Evolutionary conservation across 2,329 filamentous ascomycete genomes (phyloP), one percentile per base, ranked within the genome.

Genomic region (Penicillium corylophilum): DNA sequence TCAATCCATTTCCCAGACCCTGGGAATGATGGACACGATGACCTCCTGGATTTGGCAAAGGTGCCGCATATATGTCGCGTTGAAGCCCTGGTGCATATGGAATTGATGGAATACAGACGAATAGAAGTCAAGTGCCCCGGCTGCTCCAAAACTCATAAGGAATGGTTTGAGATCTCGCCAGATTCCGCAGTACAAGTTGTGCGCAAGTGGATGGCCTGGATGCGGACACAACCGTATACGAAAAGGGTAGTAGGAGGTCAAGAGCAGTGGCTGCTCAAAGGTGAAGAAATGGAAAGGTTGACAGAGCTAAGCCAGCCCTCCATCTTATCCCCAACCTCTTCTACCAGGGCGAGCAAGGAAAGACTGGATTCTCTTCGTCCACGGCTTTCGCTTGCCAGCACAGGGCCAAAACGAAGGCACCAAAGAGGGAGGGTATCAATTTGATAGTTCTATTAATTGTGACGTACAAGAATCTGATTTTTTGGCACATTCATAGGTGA

Each of bases 131-230:
- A 31, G 23, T 48, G 46, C 23, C 23, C 46, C 18, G 46, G 46
- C 4, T 48, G 46, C 28, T 44, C 35, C 42, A 52, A 41, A 47
- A 44, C 39, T 44, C 33, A 48, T 18, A 22, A 43, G 4, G 45
- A 53, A 42, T 49, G 46, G 36, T 36, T 48, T 24, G 42, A 49
- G 16, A 23, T 44, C 20, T 43, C 50, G 16, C 31, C 31, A 20
- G 45, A 53, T 24, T 18, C 22, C 50, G 45, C 44, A 20, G 33
- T 52, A 22, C 9, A 41, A 31, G 46, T 50, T 40, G 44, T 48
- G 33, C 48, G 18, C 56, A 51, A 48, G 42, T 50, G 39, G 55
- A 51, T 50, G 31, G 33, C 36, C 26, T 36, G 40, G 33, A 43
- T 48, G 47, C 31, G 24, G 24, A 42, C 46, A 41, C 31, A 44